Percentiles rank a stretch among this genome's conserved stretches.
Conservation (phyloP, 1,139 yeast species). For the Geotrichum carabidarum region DNA sequence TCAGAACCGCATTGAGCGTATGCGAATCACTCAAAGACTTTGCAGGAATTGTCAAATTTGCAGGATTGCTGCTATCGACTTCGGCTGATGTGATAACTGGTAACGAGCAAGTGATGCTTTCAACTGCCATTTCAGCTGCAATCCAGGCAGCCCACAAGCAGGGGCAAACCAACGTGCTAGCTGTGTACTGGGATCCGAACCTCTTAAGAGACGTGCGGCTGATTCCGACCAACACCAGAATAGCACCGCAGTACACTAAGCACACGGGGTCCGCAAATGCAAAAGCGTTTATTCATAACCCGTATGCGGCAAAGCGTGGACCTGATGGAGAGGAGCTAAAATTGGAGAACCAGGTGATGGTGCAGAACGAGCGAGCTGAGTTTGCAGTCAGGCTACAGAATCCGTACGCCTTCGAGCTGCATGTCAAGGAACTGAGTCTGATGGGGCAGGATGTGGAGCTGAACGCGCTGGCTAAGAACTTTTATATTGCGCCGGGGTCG, state of each 20-base stretch:
- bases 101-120: conserved; percentile 45
- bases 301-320: conserved; percentile 33
- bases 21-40: conserved; percentile 50
- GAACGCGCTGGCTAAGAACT: conserved; percentile 26
- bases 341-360: conserved; percentile 19
- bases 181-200: conserved; percentile 66
- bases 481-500: conserved; percentile 42
- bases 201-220: conserved; percentile 48
- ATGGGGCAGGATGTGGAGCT: conserved; percentile 28
- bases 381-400: conserved; percentile 61
- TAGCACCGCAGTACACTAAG: conserved; percentile 15
- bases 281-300: conserved; percentile 40
- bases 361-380: conserved; percentile 31
- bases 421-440: conserved; percentile 47
- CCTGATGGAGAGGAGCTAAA: neutral
- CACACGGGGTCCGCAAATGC: conserved; percentile 1
- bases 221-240: conserved; percentile 18
- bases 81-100: conserved; percentile 47
- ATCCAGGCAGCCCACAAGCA: conserved; percentile 29
- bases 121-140: conserved; percentile 31
- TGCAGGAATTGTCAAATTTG: conserved; percentile 45
- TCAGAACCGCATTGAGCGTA: conserved; percentile 51
- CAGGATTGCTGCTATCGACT: conserved; percentile 51
- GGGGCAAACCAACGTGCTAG: conserved; percentile 32
- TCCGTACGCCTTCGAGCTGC: conserved; percentile 73